Evolutionary conservation across 352 stramenopile species (phyloP).

Genomic region (Pythium rhizo-oryzae): DNA sequence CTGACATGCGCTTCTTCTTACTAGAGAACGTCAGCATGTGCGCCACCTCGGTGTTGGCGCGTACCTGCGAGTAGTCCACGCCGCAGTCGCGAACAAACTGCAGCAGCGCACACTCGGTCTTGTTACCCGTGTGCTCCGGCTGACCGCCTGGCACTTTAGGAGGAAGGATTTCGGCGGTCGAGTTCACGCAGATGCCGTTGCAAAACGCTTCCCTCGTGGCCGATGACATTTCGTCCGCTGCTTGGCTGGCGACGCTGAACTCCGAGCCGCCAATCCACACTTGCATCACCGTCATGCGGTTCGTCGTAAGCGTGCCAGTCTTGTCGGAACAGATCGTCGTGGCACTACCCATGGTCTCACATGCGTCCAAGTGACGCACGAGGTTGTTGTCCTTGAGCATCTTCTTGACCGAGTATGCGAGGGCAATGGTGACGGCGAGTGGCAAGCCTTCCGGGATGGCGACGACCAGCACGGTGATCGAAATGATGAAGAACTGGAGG

Average conservation of each 20-base stretch:
- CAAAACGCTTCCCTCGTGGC: conserved; percentile 34
- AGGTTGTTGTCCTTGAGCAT: conserved; percentile 93
- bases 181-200: conserved; percentile 73
- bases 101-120: too few species aligned
- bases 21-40: conserved; percentile 87
- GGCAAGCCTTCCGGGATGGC: too few species aligned
- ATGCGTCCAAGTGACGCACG: conserved; percentile 86
- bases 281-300: conserved; percentile 91
- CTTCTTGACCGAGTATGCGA: conserved; percentile 95
- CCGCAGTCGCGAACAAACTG: conserved; percentile 74
- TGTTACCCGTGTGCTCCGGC: conserved; percentile 79
- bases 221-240: conserved; percentile 47
- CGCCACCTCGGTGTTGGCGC: conserved; percentile 46
- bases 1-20: conserved; percentile 84
- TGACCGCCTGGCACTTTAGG: conserved; percentile 51
- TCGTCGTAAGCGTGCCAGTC: conserved; percentile 94
- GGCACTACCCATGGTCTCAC: conserved; percentile 94
- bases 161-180: conserved; percentile 36
- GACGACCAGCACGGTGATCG: conserved; percentile 94
- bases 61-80: conserved; percentile 61
- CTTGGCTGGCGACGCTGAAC: conserved; percentile 38
- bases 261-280: conserved; percentile 17
- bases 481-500: conserved; percentile 85
- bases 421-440: conserved; percentile 96
- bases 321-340: conserved; percentile 98